Conservation (phyloP, 1,284 basidiomycete species). For the Ganoderma leucocontextum region DNA sequence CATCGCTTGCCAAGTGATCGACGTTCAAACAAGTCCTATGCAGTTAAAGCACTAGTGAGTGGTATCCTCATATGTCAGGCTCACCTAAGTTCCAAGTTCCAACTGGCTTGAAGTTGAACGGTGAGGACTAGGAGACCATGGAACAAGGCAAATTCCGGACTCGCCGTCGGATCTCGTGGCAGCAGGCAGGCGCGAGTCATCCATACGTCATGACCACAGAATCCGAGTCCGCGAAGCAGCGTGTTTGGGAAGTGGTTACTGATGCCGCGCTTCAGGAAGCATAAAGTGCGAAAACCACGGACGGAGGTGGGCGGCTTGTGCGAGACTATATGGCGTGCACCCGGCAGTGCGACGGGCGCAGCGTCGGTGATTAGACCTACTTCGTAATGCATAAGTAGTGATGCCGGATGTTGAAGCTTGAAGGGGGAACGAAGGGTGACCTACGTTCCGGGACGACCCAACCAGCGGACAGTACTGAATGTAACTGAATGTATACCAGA, state of each 20-base stretch:
- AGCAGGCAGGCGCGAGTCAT: background rate
- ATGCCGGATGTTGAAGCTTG: background rate
- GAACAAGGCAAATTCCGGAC: background rate
- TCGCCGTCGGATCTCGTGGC: background rate
- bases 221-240: conserved; percentile 6
- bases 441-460: background rate
- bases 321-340: background rate
- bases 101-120: background rate
- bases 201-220: background rate
- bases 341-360: background rate
- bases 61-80: background rate
- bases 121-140: background rate
- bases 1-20: background rate
- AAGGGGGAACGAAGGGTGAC: background rate
- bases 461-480: background rate
- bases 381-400: background rate
- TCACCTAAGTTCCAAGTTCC: background rate
- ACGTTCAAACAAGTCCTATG: background rate
- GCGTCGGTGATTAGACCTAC: background rate
- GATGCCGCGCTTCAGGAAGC: conserved; percentile 15
- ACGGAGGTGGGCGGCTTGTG: conserved; percentile 4
- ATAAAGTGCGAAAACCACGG: conserved; percentile 21
- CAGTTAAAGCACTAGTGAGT: background rate
- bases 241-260: conserved; percentile 1
- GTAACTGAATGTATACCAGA: background rate